Percentiles rank a stretch among this genome's conserved stretches.
These are phyloP conservation scores for Crithidia sp. DNA, from an alignment of 208 protist species.

Conservation along the genomic window DNA sequence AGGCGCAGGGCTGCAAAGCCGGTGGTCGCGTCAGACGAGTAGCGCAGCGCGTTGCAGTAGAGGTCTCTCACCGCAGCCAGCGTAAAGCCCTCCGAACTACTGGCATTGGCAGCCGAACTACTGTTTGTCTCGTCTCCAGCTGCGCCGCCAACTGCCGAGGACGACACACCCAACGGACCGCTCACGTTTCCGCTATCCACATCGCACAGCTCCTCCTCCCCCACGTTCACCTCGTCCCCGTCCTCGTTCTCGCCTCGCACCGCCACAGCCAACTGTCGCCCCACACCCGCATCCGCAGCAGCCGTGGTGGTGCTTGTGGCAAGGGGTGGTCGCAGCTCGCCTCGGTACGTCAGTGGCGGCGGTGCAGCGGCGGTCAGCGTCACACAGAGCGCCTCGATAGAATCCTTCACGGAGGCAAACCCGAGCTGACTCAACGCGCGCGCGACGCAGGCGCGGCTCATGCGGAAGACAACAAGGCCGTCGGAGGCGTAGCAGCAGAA, in stretches of 20 bases:
- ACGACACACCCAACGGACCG: background rate
- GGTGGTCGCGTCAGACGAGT: constrained; percentile 2
- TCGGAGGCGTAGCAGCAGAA: constrained; percentile 49
- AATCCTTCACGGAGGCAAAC: constrained; percentile 36
- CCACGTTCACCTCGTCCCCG: background rate
- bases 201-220: background rate
- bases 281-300: background rate
- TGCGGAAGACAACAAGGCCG: constrained; percentile 45
- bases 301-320: background rate
- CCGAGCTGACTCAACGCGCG: constrained; percentile 41
- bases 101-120: background rate
- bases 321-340: constrained; percentile 44
- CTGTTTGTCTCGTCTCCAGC: background rate
- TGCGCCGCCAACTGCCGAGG: background rate
- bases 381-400: constrained; percentile 45
- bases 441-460: constrained; percentile 29
- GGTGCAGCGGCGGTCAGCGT: constrained; percentile 49
- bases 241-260: background rate
- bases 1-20: constrained; percentile 25
- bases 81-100: background rate
- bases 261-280: background rate
- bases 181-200: background rate
- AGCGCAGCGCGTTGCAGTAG: constrained; percentile 28
- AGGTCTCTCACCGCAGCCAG: constrained; percentile 10
- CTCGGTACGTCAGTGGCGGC: constrained; percentile 46